Percentiles rank a stretch among this genome's conserved stretches.
These are phyloP conservation scores for Ceratonia siliqua DNA, from an alignment of 306 rosid genomes.

Conservation along the genomic window DNA sequence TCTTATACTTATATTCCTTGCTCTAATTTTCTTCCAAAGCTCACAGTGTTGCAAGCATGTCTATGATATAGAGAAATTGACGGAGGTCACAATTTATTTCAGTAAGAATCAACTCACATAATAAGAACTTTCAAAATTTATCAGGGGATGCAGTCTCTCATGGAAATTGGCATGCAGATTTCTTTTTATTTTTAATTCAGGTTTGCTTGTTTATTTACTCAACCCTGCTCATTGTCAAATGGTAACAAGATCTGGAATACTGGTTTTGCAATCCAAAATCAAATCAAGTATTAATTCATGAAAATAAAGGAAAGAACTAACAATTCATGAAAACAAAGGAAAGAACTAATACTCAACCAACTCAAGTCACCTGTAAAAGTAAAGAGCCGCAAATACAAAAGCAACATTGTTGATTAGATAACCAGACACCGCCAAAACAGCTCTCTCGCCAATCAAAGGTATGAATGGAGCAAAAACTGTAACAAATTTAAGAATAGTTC, in stretches of 20 bases:
- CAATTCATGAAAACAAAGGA: not conserved
- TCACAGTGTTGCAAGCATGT: not conserved
- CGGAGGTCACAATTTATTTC: not conserved
- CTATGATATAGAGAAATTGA: not conserved
- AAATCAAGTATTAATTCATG: not conserved
- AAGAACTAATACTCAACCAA: not conserved
- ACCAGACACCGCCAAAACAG: slow-evolving; percentile 67
- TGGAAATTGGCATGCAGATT: not conserved
- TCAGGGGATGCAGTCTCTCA: not conserved
- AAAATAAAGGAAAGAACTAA: not conserved
- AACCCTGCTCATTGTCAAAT: not conserved
- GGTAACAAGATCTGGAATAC: not conserved
- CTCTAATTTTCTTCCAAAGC: not conserved
- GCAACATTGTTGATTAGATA: slow-evolving; percentile 67
- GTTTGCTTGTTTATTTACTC: not conserved
- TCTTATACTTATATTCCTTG: not conserved
- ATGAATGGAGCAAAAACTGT: slow-evolving; percentile 53
- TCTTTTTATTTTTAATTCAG: not conserved
- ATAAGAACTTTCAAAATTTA: not conserved
- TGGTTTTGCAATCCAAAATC: not conserved
- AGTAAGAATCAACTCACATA: not conserved
- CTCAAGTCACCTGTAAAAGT: slow-evolving; percentile 59
- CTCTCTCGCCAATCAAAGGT: slow-evolving; percentile 56
- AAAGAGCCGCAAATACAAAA: slow-evolving; percentile 66
- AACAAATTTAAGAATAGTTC: not conserved